Conservation (phyloP, 495 filamentous ascomycete species). For the Neurospora discreta region DNA sequence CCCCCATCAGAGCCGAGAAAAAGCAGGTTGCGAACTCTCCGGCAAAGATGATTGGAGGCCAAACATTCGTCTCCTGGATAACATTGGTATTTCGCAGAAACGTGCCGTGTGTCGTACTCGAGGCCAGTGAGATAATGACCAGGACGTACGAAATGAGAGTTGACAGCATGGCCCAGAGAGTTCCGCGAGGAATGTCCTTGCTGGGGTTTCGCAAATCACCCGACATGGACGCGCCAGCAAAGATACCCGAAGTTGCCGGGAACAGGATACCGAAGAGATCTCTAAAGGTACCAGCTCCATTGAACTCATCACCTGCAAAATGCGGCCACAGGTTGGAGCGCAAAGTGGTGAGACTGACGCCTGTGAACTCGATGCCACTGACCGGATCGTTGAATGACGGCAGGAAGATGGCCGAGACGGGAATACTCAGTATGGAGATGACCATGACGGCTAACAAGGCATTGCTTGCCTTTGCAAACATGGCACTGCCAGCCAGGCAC, state of each 20-base stretch:
- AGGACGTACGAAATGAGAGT: conserved; percentile 67
- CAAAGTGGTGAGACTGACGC: conserved; percentile 57
- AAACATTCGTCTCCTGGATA: conserved; percentile 68
- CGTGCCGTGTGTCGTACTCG: conserved; percentile 61
- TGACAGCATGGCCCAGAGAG: conserved; percentile 60
- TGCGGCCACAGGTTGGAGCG: conserved; percentile 58
- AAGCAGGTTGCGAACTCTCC: conserved; percentile 75
- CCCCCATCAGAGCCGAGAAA: conserved; percentile 79
- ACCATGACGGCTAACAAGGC: conserved; percentile 64
- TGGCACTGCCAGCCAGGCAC: conserved; percentile 67
- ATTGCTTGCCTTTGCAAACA: conserved; percentile 73
- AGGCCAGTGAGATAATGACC: conserved; percentile 73
- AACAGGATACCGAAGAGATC: conserved; percentile 82
- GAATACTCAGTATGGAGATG: conserved; percentile 71
- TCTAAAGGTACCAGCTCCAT: conserved; percentile 62
- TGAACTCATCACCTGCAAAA: conserved; percentile 24
- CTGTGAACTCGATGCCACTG: conserved; percentile 64
- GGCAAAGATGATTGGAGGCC: conserved; percentile 58
- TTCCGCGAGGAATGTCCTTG: conserved; percentile 74
- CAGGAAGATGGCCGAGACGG: conserved; percentile 57
- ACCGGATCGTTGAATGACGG: conserved; percentile 52
- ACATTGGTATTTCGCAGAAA: conserved; percentile 68
- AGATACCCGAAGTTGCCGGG: conserved; percentile 62
- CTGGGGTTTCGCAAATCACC: conserved; percentile 76
- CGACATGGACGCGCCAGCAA: conserved; percentile 80